Evolutionary conservation across 2,329 filamentous ascomycete species (phyloP).

Genomic region (Colletotrichum tropicicola): DNA sequence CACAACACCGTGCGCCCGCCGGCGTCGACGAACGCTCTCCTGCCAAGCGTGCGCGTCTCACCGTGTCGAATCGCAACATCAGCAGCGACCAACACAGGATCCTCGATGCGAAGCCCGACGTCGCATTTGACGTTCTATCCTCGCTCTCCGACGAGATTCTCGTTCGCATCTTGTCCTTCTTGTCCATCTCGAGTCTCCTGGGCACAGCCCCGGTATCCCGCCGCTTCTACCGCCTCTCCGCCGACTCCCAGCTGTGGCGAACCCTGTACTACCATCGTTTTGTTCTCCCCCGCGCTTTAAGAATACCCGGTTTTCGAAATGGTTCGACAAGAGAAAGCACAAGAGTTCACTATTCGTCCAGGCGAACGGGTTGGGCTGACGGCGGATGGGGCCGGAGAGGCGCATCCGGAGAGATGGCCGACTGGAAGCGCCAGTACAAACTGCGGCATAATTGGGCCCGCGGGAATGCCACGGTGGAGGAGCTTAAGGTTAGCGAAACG

Average conservation of each 20-base stretch:
- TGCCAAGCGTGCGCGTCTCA: too few species aligned
- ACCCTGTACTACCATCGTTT: conserved; percentile 87
- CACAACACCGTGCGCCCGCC: too few species aligned
- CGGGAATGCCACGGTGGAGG: conserved; percentile 82
- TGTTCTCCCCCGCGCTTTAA: conserved; percentile 80
- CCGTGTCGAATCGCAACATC: too few species aligned
- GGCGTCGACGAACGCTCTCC: too few species aligned
- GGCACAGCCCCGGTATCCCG: conserved; percentile 72
- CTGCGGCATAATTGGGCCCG: conserved; percentile 90
- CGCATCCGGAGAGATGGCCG: conserved; percentile 67
- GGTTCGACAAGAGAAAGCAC: conserved; percentile 40
- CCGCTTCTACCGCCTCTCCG: conserved; percentile 76
- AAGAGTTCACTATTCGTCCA: conserved; percentile 55
- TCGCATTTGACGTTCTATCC: conserved; percentile 66
- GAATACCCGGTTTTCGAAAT: conserved; percentile 72
- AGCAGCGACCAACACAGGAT: too few species aligned
- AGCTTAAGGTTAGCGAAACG: conserved; percentile 67
- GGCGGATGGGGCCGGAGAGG: conserved; percentile 48
- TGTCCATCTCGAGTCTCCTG: conserved; percentile 76
- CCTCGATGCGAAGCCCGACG: background rate
- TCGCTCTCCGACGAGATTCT: conserved; percentile 87
- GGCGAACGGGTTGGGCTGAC: conserved; percentile 54
- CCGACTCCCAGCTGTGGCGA: conserved; percentile 92
- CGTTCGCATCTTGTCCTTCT: conserved; percentile 81
- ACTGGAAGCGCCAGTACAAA: conserved; percentile 92